Evolutionary conservation across 345 rosid species (phyloP).

Genomic region (Arabis alpina): DNA sequence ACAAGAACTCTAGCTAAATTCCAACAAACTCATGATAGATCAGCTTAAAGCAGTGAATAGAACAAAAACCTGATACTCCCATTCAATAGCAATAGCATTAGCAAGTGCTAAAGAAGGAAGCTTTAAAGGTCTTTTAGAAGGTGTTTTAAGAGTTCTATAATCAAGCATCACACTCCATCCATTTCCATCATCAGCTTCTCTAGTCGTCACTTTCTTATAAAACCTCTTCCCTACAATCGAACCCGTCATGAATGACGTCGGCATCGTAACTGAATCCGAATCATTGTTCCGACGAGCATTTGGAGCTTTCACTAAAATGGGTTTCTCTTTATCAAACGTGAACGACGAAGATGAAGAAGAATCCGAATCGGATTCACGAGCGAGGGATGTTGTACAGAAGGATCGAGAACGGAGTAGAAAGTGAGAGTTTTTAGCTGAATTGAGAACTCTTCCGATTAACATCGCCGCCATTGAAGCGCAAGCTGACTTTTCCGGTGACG

Average conservation of each 20-base stretch:
- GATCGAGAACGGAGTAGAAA: slow-evolving; percentile 42
- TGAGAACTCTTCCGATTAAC: slow-evolving; percentile 51
- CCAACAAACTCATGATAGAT: too few species aligned
- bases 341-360: slow-evolving; percentile 57
- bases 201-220: slow-evolving; percentile 74
- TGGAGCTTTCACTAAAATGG: slow-evolving; percentile 53
- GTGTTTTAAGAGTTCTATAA: slow-evolving; percentile 88
- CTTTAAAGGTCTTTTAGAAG: slow-evolving; percentile 82
- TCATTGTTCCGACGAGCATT: slow-evolving; percentile 42
- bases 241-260: slow-evolving; percentile 90
- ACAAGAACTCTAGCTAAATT: too few species aligned
- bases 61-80: slow-evolving; percentile 86
- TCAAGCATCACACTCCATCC: slow-evolving; percentile 98
- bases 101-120: slow-evolving; percentile 78
- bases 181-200: slow-evolving; percentile 86
- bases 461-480: slow-evolving; percentile 38
- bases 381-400: slow-evolving; percentile 50
- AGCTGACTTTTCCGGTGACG: background rate
- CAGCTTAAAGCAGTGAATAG: background rate
- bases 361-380: slow-evolving; percentile 47
- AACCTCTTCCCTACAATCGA: slow-evolving; percentile 89
- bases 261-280: slow-evolving; percentile 74
- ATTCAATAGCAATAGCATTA: slow-evolving; percentile 89
- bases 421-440: slow-evolving; percentile 40
- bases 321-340: slow-evolving; percentile 51